Evolutionary conservation across 768 basidiomycete species (phyloP), one percentile per base, ranked within the genome.

Genomic region (Suillus spraguei): DNA sequence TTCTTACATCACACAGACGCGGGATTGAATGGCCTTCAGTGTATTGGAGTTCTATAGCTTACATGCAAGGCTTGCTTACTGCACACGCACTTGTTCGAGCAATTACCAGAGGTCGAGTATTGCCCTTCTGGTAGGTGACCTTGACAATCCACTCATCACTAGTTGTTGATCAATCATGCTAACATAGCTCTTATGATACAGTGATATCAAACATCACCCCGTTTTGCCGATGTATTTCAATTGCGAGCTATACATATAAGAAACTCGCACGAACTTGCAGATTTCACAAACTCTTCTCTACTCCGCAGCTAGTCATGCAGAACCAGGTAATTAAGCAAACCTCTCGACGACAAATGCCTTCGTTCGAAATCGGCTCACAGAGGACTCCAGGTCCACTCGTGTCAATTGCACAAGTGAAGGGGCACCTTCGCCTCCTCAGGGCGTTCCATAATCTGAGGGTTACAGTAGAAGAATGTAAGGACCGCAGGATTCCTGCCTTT

Each of bases 361-460:
- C 66, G 1, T 76, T 67, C 61, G 47, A 63, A 36, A 63, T 76
- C 11, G 76, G 71, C 5, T 59, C 64, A 24, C 68, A 67, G 9
- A 63, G 38, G 41, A 35, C 62, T 22, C 32, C 60, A 5, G 61
- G 64, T 8, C 74, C 78, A 4, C 71, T 78, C 5, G 78, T 80
- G n/a, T 66, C 68, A 8, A 42, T 68, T 17, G 61, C 65, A 47
- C 70, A 80, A n/a, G 68, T 78, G 5, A 75, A 71, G 58, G 71
- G 71, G 2, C 79, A 80, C 59, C 70, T 79, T 17, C 69, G 68
- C 14, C 74, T 79, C 36, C 71, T 79, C 32, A 66, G 70, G 20
- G 67, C 70, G n/a, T 78, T 79, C 63, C 60, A 73, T 42, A 67
- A 72, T 17, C 71, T 79, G 61, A 63, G 68, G 53, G 65, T 63